Percentiles rank a stretch among this genome's conserved stretches.
These are phyloP conservation scores for Drosera capensis DNA, from an alignment of 148 eudicot genomes.

Conservation along the genomic window DNA sequence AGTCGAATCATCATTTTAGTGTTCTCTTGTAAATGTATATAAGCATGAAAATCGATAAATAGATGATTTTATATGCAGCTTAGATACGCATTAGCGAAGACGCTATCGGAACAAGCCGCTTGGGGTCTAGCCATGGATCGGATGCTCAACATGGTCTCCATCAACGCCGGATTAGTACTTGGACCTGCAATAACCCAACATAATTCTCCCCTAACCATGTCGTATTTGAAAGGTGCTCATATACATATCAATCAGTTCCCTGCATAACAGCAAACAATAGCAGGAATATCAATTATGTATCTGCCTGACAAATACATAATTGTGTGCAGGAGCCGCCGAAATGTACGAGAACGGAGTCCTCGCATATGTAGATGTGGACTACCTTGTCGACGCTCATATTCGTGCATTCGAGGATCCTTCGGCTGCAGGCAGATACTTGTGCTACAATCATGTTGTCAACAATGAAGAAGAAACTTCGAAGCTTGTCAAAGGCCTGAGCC, in stretches of 20 bases:
- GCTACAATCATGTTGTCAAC: slow-evolving; percentile 20
- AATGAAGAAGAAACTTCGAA: slow-evolving; percentile 17
- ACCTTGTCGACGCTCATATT: slow-evolving; percentile 18
- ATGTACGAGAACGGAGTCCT: slow-evolving; percentile 25
- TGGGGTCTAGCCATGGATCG: slow-evolving; percentile 35
- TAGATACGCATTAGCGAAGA: slow-evolving; percentile 25
- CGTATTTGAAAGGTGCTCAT: slow-evolving; percentile 23
- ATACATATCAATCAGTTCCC: no score
- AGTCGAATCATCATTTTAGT: no score
- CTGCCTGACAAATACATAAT: no score
- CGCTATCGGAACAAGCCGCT: slow-evolving; percentile 25
- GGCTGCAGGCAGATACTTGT: slow-evolving; percentile 20
- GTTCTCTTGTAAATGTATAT: no score
- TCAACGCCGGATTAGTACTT: slow-evolving; percentile 20
- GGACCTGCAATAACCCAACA: slow-evolving; percentile 17
- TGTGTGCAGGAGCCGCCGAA: slow-evolving; percentile 19
- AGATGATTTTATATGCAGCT: slow-evolving; percentile 3
- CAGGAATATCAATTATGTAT: no score
- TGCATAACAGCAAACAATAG: no score
- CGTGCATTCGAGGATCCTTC: slow-evolving; percentile 20
- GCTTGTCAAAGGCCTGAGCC: slow-evolving; percentile 17
- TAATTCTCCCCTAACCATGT: slow-evolving; percentile 20
- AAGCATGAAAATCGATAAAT: no score
- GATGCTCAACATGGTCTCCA: slow-evolving; percentile 20
- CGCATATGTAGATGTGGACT: slow-evolving; percentile 17